A percentile compares a stretch with the other conserved stretches of the same genome.
Conservation (phyloP, 2,329 filamentous ascomycete species). For the Allantophomopsis lycopodina region DNA sequence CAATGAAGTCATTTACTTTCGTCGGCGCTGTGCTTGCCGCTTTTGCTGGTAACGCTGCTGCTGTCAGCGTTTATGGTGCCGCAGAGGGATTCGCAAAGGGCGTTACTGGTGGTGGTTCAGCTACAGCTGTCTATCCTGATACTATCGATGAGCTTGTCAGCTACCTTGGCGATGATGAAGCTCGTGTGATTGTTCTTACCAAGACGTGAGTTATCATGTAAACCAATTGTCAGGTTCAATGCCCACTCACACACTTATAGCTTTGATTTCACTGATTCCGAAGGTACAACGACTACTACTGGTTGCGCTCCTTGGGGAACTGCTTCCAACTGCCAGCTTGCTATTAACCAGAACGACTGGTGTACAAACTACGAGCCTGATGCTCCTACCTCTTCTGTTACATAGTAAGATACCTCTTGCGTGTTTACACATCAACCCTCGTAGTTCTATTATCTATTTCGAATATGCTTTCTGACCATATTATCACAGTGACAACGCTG, state of each 20-base stretch:
- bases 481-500: too few relatives aligned
- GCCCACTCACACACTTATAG: not conserved
- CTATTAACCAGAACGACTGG: conserved; percentile 45
- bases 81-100: conserved; percentile 19
- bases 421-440: too few relatives aligned
- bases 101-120: conserved; percentile 45
- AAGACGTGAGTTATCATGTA: too few relatives aligned
- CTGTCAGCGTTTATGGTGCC: conserved; percentile 5
- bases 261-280: conserved; percentile 37
- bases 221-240: too few relatives aligned
- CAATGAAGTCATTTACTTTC: too few relatives aligned
- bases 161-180: conserved; percentile 37
- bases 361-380: conserved; percentile 21
- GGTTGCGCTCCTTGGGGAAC: conserved; percentile 43
- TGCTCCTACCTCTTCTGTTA: too few relatives aligned
- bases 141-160: conserved; percentile 39
- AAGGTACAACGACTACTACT: conserved; percentile 34
- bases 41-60: not conserved
- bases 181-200: conserved; percentile 20
- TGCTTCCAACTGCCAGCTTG: conserved; percentile 26
- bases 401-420: too few relatives aligned
- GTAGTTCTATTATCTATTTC: too few relatives aligned
- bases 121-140: conserved; percentile 35
- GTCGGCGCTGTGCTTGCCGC: too few relatives aligned
- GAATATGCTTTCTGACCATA: too few relatives aligned